Evolutionary conservation across 75 land plant species (phyloP).

Genomic region (Sequoiadendron giganteum): DNA sequence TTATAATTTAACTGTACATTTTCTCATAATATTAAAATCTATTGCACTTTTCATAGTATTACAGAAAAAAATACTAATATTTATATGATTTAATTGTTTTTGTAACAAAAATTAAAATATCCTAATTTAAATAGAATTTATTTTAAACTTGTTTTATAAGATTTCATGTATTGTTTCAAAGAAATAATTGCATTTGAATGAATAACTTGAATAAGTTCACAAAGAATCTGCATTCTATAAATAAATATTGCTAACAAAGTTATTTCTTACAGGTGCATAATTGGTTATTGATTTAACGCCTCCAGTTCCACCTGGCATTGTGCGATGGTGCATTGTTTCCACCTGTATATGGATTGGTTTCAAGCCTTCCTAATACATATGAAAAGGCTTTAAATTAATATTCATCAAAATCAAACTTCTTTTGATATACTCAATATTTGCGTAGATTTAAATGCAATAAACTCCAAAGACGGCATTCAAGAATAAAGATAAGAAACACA

Average conservation of each 20-base stretch:
- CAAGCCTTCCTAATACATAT: slow-evolving; percentile 50
- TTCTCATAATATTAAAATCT: no score
- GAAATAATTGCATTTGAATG: background rate
- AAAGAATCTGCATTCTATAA: background rate
- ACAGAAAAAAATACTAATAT: no score
- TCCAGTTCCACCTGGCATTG: slow-evolving; percentile 74
- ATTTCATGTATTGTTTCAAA: background rate
- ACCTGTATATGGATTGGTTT: slow-evolving; percentile 54
- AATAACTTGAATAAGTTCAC: background rate
- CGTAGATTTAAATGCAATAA: background rate
- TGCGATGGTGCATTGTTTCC: slow-evolving; percentile 52
- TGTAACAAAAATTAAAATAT: no score
- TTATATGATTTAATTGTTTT: no score
- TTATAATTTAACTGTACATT: no score
- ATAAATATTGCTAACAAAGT: background rate
- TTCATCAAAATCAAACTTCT: background rate
- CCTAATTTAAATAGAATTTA: background rate
- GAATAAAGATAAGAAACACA: no score
- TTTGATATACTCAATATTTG: background rate
- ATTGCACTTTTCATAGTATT: no score
- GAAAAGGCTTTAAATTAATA: background rate
- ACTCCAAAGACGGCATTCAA: background rate
- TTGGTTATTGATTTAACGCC: slow-evolving; percentile 60
- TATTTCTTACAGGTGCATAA: slow-evolving; percentile 50
- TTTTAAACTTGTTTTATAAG: no score